Conservation (phyloP, 768 basidiomycete species). For the Serendipita sp. region DNA sequence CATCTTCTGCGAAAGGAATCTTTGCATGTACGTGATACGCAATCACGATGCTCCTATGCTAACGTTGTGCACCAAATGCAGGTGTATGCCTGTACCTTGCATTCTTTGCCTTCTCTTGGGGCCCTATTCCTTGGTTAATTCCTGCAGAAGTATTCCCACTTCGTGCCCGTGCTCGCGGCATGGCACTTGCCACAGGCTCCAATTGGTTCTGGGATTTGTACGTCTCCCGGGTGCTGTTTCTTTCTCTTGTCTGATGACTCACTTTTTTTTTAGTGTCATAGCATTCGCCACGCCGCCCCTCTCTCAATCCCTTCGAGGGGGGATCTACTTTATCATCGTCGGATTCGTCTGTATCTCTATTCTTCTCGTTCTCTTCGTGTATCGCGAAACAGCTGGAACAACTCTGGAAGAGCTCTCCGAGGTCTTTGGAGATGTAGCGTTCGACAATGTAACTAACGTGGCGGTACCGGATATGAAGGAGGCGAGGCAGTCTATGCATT, state of each 20-base stretch:
- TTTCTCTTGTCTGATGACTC: too few species aligned
- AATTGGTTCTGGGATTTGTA: constrained; percentile 22
- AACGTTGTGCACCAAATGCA: constrained; percentile 15
- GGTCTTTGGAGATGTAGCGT: constrained; percentile 30
- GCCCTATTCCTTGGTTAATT: constrained; percentile 38
- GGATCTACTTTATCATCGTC: constrained; percentile 37
- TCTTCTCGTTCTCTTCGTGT: constrained; percentile 31
- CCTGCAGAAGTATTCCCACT: constrained; percentile 33
- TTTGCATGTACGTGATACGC: constrained; percentile 7
- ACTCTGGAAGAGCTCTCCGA: constrained; percentile 36
- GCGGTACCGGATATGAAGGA: neutral
- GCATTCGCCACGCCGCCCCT: constrained; percentile 43
- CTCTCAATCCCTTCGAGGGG: constrained; percentile 33
- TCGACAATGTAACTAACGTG: neutral
- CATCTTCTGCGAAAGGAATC: constrained; percentile 25
- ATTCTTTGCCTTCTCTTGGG: constrained; percentile 25
- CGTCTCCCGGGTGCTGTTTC: too few species aligned
- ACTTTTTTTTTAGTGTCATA: too few species aligned
- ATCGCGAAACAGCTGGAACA: constrained; percentile 32
- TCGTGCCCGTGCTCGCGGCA: constrained; percentile 20
- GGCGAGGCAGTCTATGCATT: neutral
- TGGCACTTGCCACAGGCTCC: constrained; percentile 19
- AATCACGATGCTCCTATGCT: neutral
- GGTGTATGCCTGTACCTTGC: constrained; percentile 17
- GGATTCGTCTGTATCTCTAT: constrained; percentile 32